phyloP scores from a whole-genome alignment of 768 basidiomycete genomes.

The Hericium alpestre region DNA sequence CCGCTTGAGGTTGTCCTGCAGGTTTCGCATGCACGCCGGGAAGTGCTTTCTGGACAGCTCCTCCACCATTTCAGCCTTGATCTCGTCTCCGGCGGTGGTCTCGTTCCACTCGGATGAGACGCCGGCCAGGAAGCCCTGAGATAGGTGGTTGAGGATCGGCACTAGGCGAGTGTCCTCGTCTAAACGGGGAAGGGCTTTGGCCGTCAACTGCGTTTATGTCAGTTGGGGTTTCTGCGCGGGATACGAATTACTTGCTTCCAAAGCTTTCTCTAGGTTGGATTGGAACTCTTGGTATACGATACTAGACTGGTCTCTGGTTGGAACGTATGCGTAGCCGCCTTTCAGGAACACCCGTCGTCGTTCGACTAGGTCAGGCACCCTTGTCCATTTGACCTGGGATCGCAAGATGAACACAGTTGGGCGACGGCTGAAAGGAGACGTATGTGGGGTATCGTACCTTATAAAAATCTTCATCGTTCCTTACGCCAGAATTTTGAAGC shows the following conservation, averaged over 20 bases:
- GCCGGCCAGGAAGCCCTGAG: slow-evolving; percentile 88
- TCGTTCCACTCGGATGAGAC: slow-evolving; percentile 75
- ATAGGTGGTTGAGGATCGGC: slow-evolving; percentile 84
- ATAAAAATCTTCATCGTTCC: slow-evolving; percentile 49
- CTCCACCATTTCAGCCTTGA: slow-evolving; percentile 93
- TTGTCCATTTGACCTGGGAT: slow-evolving; percentile 85
- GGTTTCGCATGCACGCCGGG: slow-evolving; percentile 89
- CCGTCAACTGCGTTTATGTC: slow-evolving; percentile 49
- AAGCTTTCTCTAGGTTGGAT: slow-evolving; percentile 52
- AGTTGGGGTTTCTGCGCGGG: background rate
- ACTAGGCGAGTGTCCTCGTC: slow-evolving; percentile 90
- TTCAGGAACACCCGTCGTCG: slow-evolving; percentile 68
- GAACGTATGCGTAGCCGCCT: slow-evolving; percentile 85
- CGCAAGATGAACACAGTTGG: background rate
- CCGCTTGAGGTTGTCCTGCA: slow-evolving; percentile 68
- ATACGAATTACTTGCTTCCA: slow-evolving; percentile 46
- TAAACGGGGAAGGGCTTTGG: slow-evolving; percentile 77
- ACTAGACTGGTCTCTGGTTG: slow-evolving; percentile 63
- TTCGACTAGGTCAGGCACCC: slow-evolving; percentile 86
- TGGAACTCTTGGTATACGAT: slow-evolving; percentile 86
- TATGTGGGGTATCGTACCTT: slow-evolving; percentile 42
- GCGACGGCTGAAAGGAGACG: background rate
- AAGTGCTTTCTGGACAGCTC: slow-evolving; percentile 79
- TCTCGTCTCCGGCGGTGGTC: slow-evolving; percentile 45
- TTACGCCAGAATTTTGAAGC: slow-evolving; percentile 36